A percentile compares a stretch with the other conserved stretches of the same genome.
Conservation (phyloP, 805 yeast species). For the Maudiozyma barnettii region DNA sequence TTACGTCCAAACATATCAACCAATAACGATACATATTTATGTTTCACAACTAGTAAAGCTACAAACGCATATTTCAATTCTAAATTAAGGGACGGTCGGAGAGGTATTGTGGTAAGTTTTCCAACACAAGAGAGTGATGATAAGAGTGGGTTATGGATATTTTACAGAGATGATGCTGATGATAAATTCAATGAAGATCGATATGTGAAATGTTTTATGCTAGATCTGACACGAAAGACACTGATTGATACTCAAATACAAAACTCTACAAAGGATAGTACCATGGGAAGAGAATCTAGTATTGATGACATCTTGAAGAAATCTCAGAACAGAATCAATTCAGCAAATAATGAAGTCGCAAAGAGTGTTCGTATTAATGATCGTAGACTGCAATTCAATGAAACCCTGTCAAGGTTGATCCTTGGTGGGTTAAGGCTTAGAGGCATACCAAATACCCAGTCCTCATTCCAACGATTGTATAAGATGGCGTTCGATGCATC, state of each 20-base stretch:
- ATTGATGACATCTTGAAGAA: slow-evolving; percentile 18
- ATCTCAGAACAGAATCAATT: slow-evolving; percentile 11
- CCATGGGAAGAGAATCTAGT: slow-evolving; percentile 5
- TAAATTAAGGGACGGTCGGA: slow-evolving; percentile 15
- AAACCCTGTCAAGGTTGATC: slow-evolving; percentile 29
- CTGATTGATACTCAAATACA: slow-evolving; percentile 8
- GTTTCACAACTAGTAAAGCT: slow-evolving; percentile 21
- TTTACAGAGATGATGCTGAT: not conserved
- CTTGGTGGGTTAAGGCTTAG: slow-evolving; percentile 31
- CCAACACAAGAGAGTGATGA: not conserved
- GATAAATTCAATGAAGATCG: not conserved
- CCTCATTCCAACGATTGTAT: slow-evolving; percentile 29
- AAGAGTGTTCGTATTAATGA: slow-evolving; percentile 19
- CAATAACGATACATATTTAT: not conserved
- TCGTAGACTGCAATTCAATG: slow-evolving; percentile 19
- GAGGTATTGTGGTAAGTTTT: slow-evolving; percentile 18
- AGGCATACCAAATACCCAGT: slow-evolving; percentile 23
- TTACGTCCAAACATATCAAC: slow-evolving; percentile 1
- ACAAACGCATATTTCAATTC: slow-evolving; percentile 21
- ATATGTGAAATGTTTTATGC: slow-evolving; percentile 6
- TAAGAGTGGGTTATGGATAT: not conserved
- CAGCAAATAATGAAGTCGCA: slow-evolving; percentile 9
- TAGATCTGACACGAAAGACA: slow-evolving; percentile 6
- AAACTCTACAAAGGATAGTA: too few species aligned
- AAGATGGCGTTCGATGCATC: slow-evolving; percentile 31